Conservation (phyloP, 331 rosid genomes). For the Cydonia oblonga region DNA sequence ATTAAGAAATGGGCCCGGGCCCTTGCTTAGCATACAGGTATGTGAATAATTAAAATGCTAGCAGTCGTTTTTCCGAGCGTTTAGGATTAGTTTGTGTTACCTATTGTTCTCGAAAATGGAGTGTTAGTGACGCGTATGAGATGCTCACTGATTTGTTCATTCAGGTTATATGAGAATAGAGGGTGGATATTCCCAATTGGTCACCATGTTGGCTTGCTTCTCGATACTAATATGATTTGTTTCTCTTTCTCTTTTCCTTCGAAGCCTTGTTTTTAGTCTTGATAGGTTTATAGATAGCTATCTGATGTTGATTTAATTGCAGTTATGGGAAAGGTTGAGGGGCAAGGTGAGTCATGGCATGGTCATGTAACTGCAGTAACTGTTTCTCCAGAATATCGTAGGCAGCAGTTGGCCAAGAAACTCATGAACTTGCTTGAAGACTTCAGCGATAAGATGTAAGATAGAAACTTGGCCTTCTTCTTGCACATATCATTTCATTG, state of each 20-base stretch:
- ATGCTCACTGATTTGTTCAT: neutral
- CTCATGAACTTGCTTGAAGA: conserved; percentile 93
- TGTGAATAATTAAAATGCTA: too few species aligned
- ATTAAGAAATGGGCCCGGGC: too few species aligned
- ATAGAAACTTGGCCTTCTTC: neutral
- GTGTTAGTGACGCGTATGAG: neutral
- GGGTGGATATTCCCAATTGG: neutral
- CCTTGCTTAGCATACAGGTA: too few species aligned
- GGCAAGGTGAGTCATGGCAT: conserved; percentile 99
- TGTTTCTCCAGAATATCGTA: conserved; percentile 82
- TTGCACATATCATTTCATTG: neutral
- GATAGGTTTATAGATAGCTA: neutral
- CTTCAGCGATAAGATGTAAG: conserved; percentile 82
- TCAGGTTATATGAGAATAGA: neutral
- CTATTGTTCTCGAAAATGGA: neutral
- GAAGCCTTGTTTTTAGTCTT: neutral
- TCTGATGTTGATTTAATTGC: conserved; percentile 11
- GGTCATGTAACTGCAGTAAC: conserved; percentile 97
- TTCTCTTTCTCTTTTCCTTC: neutral
- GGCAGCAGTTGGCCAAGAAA: conserved; percentile 94
- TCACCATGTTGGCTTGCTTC: neutral
- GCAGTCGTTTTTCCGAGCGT: neutral
- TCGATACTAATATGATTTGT: neutral
- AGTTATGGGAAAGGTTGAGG: conserved; percentile 99
- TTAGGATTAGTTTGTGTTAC: neutral